phyloP scores from a whole-genome alignment of 345 rosid genomes.

The Turritis glabra region DNA sequence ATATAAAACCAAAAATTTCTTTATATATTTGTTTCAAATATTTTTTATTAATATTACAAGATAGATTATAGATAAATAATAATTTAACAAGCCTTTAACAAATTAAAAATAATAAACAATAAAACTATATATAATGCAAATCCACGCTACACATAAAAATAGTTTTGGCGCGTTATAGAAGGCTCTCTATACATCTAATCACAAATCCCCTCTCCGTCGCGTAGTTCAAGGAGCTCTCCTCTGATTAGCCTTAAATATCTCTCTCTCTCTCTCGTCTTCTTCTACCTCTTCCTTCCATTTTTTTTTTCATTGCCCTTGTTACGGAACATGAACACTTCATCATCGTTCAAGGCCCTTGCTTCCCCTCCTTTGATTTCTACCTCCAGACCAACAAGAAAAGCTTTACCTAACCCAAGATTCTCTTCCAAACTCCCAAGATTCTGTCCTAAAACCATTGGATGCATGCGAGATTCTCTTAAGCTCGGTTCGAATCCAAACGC shows the following conservation, averaged over 20 bases:
- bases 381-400: not conserved
- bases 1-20: too few relatives aligned
- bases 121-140: not conserved
- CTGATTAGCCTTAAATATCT: constrained; percentile 20
- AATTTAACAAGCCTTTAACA: not conserved
- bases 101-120: not conserved
- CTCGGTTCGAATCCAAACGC: not conserved
- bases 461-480: constrained; percentile 17
- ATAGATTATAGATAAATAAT: not conserved
- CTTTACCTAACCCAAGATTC: not conserved
- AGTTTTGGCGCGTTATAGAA: constrained; percentile 5
- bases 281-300: not conserved
- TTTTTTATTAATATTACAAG: too few relatives aligned
- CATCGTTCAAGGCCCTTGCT: constrained; percentile 13
- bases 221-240: constrained; percentile 28
- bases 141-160: not conserved
- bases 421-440: not conserved
- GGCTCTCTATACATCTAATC: not conserved
- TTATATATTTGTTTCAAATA: not conserved
- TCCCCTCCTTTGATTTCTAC: constrained; percentile 28
- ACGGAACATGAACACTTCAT: constrained; percentile 35
- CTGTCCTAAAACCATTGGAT: constrained; percentile 1
- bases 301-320: not conserved
- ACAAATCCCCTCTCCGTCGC: constrained; percentile 17
- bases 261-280: not conserved